A percentile compares a stretch with the other conserved stretches of the same genome.
Conservation (phyloP, 2,329 filamentous ascomycete genomes). For the Diaporthe caulivora region DNA sequence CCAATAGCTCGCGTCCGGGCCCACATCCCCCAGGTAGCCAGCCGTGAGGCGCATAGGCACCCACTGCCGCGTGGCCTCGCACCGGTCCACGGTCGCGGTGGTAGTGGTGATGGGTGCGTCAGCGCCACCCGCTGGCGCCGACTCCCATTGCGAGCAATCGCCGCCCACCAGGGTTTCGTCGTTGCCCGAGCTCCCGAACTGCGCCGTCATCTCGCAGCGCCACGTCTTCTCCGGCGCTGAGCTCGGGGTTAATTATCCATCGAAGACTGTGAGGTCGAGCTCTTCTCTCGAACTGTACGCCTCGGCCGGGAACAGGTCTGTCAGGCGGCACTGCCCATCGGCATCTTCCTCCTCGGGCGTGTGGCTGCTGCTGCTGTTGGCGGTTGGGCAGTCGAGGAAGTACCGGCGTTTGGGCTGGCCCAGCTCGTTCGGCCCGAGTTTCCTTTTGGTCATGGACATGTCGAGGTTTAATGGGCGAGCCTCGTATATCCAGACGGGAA, state of each 20-base stretch:
- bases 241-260: not conserved
- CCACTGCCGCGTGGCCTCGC: not conserved
- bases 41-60: not conserved
- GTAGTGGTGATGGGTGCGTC: not conserved
- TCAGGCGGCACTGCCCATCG: not conserved
- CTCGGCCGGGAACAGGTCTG: not conserved
- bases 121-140: not conserved
- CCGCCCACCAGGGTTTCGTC: not conserved
- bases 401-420: not conserved
- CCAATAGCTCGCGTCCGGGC: not conserved
- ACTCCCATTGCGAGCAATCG: constrained; percentile 5
- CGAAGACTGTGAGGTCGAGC: not conserved
- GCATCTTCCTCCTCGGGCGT: not conserved
- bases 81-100: not conserved
- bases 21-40: not conserved
- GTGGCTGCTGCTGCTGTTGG: not conserved
- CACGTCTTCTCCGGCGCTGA: not conserved
- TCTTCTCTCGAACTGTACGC: not conserved
- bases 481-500: not conserved
- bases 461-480: constrained; percentile 12
- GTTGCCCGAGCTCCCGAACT: no score
- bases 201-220: not conserved
- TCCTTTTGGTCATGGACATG: not conserved
- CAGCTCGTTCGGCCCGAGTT: not conserved
- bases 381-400: not conserved